Percentiles rank a stretch among this genome's conserved stretches.
Evolutionary conservation across 164 flowering plant genomes (phyloP).

Genomic region (Umbellularia californica): DNA sequence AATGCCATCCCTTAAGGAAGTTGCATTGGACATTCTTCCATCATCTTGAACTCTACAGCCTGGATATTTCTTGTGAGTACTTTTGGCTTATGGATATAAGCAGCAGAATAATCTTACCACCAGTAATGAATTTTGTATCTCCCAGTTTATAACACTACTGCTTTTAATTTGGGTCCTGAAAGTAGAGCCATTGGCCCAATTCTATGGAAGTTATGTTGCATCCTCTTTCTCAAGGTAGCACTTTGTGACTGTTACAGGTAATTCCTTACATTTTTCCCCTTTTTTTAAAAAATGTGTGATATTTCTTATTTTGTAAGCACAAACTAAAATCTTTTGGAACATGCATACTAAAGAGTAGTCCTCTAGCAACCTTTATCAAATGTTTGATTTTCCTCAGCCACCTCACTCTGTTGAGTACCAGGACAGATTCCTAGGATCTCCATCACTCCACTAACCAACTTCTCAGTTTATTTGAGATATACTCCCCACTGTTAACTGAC

Average conservation of each 20-base stretch:
- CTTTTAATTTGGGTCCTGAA: background rate
- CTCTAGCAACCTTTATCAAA: no score
- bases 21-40: slow-evolving; percentile 78
- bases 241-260: background rate
- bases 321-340: background rate
- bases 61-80: background rate
- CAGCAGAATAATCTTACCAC: background rate
- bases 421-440: no score
- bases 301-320: background rate
- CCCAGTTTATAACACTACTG: background rate
- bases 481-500: no score
- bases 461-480: no score
- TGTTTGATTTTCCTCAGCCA: no score
- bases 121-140: background rate
- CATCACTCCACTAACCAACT: no score
- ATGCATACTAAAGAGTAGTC: background rate
- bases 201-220: background rate
- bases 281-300: no score
- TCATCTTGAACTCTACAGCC: slow-evolving; percentile 38
- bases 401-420: no score
- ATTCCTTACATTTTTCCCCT: background rate
- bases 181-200: background rate
- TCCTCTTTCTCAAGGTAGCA: background rate
- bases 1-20: slow-evolving; percentile 93
- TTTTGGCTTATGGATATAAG: background rate